Base-by-base conservation (phyloP, 768 basidiomycete species). In the Termitomyces sp. region DNA sequence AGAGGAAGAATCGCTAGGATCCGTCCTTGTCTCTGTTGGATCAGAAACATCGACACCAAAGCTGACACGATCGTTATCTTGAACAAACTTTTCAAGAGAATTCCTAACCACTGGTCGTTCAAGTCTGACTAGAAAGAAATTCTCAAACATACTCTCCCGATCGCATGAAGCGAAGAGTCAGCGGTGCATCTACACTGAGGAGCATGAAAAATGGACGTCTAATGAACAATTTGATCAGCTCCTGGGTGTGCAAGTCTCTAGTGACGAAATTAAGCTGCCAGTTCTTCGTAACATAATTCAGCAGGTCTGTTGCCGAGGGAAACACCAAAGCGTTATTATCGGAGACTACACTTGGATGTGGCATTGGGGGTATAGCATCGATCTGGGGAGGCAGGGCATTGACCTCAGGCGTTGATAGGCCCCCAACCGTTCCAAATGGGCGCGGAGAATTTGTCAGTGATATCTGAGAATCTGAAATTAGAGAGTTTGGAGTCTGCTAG, bases 171-270 rank as follows among this genome's bases (percentile, higher is more conserved):
- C 96, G 79, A 45, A 81, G 74, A 44, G 84, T 70, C 33, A 95
- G 66, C 0, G 94, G 94, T 0, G 92, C 96, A 61, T 98, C 94
- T 32, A 94, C 79, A 48, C 75, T 81, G 46, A 97, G 73, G 24
- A 98, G 80, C 68, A 98, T 75, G 69, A 97, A 94, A 70, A 94
- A 98, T 0, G 97, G 97, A 18, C 97, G 77, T 66, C 86, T 94
- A 36, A 83, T 69, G 66, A 97, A 98, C 50, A 78, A 72, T 58
- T 81, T 80, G 36, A 98, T 75, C 16, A 84, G 71, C 3, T 77
- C 72, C 30, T 73, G 73, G 1, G 81, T 84, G 43, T 69, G 67
- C 22, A 95, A 70, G 67, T 92, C 88, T n/a, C 76, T 70, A 0
- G 94, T 96, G 32, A 98, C 93, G 64, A 87, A 93, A 65, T 91